Conservation (phyloP, 2,329 filamentous ascomycete genomes). For the Chaetoscypha palmicola region DNA sequence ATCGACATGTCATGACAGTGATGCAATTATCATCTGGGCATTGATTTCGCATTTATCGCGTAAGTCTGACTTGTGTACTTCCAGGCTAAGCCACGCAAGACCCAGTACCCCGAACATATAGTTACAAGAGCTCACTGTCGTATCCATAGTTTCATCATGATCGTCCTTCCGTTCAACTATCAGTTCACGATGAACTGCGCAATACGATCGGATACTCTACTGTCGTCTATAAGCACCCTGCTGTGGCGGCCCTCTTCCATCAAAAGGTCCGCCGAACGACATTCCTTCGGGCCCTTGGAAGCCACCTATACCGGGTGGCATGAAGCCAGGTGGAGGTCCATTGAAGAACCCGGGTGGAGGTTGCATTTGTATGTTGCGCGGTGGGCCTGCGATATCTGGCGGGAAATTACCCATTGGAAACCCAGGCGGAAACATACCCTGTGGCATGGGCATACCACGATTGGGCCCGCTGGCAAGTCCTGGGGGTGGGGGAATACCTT, state of each 20-base stretch:
- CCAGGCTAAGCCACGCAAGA: not conserved
- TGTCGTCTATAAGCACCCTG: slow-evolving; percentile 39
- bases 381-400: slow-evolving; percentile 39
- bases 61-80: too few relatives aligned
- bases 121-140: slow-evolving; percentile 4
- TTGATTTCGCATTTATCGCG: too few relatives aligned
- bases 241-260: slow-evolving; percentile 49
- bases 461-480: slow-evolving; percentile 40
- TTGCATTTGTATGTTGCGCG: slow-evolving; percentile 38
- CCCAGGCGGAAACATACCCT: slow-evolving; percentile 54
- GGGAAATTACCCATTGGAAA: slow-evolving; percentile 46
- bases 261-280: slow-evolving; percentile 45
- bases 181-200: too few relatives aligned
- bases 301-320: slow-evolving; percentile 48
- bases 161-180: too few relatives aligned
- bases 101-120: slow-evolving; percentile 5
- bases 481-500: slow-evolving; percentile 55
- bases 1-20: too few relatives aligned
- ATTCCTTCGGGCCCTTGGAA: slow-evolving; percentile 49
- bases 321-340: slow-evolving; percentile 48
- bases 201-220: too few relatives aligned
- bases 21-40: too few relatives aligned
- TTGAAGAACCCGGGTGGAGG: slow-evolving; percentile 42
- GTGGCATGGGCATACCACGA: slow-evolving; percentile 42
- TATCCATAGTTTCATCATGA: slow-evolving; percentile 8